Percentiles rank a stretch among this genome's conserved stretches.
phyloP scores from a whole-genome alignment of 208 protist species.

The Leishmania tropica region DNA sequence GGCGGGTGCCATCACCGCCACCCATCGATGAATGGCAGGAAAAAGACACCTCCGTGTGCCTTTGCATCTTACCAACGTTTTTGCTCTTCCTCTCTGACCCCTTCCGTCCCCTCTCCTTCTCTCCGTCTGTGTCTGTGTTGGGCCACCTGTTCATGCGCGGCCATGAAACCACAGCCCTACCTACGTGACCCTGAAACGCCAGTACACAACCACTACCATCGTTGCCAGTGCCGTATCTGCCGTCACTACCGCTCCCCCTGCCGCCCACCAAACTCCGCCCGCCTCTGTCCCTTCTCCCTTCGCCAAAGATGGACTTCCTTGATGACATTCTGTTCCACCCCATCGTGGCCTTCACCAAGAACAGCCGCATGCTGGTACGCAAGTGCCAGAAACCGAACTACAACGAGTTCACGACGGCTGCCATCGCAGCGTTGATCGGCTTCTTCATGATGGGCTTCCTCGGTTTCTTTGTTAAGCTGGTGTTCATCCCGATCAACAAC shows the following conservation, averaged over 20 bases:
- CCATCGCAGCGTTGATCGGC: slow-evolving; percentile 86
- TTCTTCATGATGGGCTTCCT: slow-evolving; percentile 96
- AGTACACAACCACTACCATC: not conserved
- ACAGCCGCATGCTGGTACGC: slow-evolving; percentile 90
- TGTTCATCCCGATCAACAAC: slow-evolving; percentile 97
- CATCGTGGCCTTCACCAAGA: slow-evolving; percentile 78
- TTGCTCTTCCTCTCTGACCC: not conserved
- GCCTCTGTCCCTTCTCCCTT: not conserved
- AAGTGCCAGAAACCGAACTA: slow-evolving; percentile 94
- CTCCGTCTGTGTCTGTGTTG: not conserved
- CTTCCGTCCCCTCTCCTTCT: not conserved
- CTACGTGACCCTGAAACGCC: not conserved
- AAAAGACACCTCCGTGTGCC: not conserved
- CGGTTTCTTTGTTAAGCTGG: slow-evolving; percentile 96
- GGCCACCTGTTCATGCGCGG: not conserved
- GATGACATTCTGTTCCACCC: slow-evolving; percentile 82
- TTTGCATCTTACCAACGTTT: not conserved
- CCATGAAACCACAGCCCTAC: not conserved
- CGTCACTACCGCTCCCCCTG: not conserved
- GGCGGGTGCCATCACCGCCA: not conserved
- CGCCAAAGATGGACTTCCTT: slow-evolving; percentile 80
- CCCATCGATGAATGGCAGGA: not conserved
- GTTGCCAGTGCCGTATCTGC: not conserved
- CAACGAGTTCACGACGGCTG: slow-evolving; percentile 92
- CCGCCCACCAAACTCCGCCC: not conserved